Evolutionary conservation across 148 eudicot genomes (phyloP).

Genomic region (Euryodendron excelsum): DNA sequence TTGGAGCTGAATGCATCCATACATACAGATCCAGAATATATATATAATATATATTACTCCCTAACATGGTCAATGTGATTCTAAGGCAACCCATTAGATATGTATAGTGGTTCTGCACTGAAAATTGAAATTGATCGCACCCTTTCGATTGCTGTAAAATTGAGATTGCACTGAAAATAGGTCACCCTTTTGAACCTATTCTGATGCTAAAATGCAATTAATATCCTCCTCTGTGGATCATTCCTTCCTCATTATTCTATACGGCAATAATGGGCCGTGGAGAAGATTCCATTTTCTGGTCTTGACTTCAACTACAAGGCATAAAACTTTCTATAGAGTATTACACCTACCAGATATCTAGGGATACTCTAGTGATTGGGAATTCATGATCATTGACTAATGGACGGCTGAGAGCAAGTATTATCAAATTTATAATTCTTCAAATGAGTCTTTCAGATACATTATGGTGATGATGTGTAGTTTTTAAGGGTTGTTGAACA

Average conservation of each 20-base stretch:
- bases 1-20: too few relatives aligned
- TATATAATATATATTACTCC: too few relatives aligned
- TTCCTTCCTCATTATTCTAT: not conserved
- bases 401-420: not conserved
- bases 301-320: constrained; percentile 16
- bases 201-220: too few relatives aligned
- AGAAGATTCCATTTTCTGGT: constrained; percentile 3
- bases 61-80: constrained; percentile 13
- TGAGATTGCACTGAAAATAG: too few relatives aligned
- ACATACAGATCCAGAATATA: too few relatives aligned
- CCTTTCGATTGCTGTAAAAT: not conserved
- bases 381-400: constrained; percentile 5
- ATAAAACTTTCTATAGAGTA: constrained; percentile 7
- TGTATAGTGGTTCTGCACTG: constrained; percentile 5
- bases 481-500: not conserved
- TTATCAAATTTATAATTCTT: not conserved
- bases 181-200: too few relatives aligned
- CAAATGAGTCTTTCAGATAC: constrained; percentile 15
- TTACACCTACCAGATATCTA: constrained; percentile 34
- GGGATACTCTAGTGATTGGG: constrained; percentile 33
- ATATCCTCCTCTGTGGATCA: not conserved
- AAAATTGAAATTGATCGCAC: not conserved
- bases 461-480: constrained; percentile 8
- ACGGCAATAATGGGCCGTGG: constrained; percentile 6
- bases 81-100: constrained; percentile 1